These are phyloP conservation scores for Penicillium argentinense DNA, from an alignment of 495 filamentous ascomycete species.

Conservation along the genomic window DNA sequence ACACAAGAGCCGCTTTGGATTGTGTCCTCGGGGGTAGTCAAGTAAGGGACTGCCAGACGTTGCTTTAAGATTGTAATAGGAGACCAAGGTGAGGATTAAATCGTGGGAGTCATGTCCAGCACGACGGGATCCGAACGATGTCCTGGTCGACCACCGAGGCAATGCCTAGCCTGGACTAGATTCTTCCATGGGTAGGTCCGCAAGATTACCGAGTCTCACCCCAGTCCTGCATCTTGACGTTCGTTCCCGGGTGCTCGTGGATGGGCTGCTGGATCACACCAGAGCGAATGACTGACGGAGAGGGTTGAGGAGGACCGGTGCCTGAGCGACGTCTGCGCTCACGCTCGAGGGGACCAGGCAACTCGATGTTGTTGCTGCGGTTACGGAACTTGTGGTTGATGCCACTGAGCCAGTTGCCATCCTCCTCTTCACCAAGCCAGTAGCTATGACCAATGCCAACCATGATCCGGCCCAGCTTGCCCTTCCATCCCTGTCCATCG, in stretches of 20 bases:
- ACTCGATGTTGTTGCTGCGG: conserved; percentile 30
- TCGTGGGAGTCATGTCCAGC: too few species aligned
- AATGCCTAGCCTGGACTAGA: too few species aligned
- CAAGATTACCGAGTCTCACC: conserved; percentile 37
- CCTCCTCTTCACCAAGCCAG: conserved; percentile 65
- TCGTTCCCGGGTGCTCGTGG: conserved; percentile 33
- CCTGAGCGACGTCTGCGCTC: conserved; percentile 68
- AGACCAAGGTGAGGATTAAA: background rate
- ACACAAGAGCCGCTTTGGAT: conserved; percentile 15
- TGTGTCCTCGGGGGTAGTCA: conserved; percentile 5
- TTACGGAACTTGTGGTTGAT: conserved; percentile 58
- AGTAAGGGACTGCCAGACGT: background rate
- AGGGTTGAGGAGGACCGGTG: conserved; percentile 60
- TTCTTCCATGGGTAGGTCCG: too few species aligned
- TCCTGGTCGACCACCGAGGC: too few species aligned
- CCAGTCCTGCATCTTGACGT: conserved; percentile 46
- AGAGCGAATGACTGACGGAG: conserved; percentile 39
- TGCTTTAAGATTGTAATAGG: background rate
- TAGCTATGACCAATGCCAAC: conserved; percentile 67
- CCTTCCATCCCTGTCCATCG: conserved; percentile 74
- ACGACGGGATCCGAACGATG: too few species aligned
- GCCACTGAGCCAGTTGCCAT: conserved; percentile 59
- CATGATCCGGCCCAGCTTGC: conserved; percentile 71
- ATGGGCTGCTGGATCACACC: conserved; percentile 38
- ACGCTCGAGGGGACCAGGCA: conserved; percentile 59